Conservation (phyloP, 805 yeast genomes). For the Clavispora phyllophila region DNA sequence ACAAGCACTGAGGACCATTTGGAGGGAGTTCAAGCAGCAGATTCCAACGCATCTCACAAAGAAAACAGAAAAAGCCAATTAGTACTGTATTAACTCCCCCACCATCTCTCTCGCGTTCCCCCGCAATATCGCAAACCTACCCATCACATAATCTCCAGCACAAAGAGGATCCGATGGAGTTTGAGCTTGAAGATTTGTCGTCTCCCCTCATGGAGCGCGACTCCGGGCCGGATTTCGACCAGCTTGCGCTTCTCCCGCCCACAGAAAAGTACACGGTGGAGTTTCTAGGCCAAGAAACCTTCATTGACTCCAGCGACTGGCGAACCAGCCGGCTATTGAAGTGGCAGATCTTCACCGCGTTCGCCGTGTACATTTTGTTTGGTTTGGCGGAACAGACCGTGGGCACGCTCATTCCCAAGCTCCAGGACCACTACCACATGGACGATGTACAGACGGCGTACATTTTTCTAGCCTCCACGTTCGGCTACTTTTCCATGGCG, state of each 20-base stretch:
- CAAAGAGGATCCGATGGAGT: too few species aligned
- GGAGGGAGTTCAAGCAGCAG: too few species aligned
- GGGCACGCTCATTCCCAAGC: slow-evolving; percentile 53
- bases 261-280: slow-evolving; percentile 12
- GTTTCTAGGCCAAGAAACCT: slow-evolving; percentile 23
- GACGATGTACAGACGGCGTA: slow-evolving; percentile 45
- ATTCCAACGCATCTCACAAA: too few species aligned
- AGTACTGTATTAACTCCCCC: too few species aligned
- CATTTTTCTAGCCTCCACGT: slow-evolving; percentile 47
- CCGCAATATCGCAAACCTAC: too few species aligned
- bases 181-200: slow-evolving; percentile 4
- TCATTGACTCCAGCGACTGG: slow-evolving; percentile 38
- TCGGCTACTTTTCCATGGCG: slow-evolving; percentile 55
- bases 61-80: too few species aligned
- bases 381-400: slow-evolving; percentile 60
- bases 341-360: slow-evolving; percentile 39
- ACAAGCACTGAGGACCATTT: too few species aligned
- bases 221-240: slow-evolving; percentile 3
- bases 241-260: slow-evolving; percentile 7
- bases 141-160: too few species aligned
- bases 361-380: slow-evolving; percentile 37
- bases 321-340: slow-evolving; percentile 32
- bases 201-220: neutral
- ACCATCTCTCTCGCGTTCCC: too few species aligned
- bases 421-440: slow-evolving; percentile 44